Conservation (phyloP, 163 green algal species). For the Scenedesmus sp. region DNA sequence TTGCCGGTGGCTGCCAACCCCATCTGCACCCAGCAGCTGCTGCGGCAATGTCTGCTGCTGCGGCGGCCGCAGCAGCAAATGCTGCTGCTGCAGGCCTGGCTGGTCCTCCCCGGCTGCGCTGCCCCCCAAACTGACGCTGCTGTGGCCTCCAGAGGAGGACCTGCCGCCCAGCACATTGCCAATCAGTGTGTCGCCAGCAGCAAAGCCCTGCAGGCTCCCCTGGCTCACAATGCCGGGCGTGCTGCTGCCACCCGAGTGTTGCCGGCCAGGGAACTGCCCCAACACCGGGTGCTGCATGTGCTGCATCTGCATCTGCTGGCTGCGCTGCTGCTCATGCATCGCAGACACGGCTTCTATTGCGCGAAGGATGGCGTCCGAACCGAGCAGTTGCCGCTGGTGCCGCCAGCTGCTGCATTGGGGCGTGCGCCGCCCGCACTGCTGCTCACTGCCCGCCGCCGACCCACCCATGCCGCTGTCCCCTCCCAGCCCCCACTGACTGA, state of each 20-base stretch:
- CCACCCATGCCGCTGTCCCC: neutral
- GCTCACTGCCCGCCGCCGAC: neutral
- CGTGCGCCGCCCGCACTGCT: neutral
- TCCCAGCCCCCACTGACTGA: neutral
- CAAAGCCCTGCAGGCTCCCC: conserved; percentile 48
- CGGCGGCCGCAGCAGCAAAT: neutral
- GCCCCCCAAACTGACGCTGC: neutral
- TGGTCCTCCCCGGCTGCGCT: neutral
- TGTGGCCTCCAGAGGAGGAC: neutral
- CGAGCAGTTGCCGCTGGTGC: neutral
- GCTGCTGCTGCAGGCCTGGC: neutral
- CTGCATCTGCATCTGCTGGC: neutral
- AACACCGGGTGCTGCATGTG: neutral
- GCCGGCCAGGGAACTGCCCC: neutral
- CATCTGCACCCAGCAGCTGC: neutral
- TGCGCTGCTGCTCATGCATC: neutral
- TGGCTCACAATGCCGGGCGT: conserved; percentile 15
- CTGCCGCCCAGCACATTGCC: neutral
- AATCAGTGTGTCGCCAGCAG: conserved; percentile 15
- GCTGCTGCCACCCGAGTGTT: neutral
- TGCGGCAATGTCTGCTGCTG: no score
- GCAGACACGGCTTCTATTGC: conserved; percentile 43
- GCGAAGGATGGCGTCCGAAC: neutral
- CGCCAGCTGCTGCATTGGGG: neutral
- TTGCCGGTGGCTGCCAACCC: neutral